Percentiles rank a stretch among this genome's conserved stretches.
These are phyloP conservation scores for Calonectria hawksworthii DNA, from an alignment of 2,329 filamentous ascomycete genomes.

Conservation along the genomic window DNA sequence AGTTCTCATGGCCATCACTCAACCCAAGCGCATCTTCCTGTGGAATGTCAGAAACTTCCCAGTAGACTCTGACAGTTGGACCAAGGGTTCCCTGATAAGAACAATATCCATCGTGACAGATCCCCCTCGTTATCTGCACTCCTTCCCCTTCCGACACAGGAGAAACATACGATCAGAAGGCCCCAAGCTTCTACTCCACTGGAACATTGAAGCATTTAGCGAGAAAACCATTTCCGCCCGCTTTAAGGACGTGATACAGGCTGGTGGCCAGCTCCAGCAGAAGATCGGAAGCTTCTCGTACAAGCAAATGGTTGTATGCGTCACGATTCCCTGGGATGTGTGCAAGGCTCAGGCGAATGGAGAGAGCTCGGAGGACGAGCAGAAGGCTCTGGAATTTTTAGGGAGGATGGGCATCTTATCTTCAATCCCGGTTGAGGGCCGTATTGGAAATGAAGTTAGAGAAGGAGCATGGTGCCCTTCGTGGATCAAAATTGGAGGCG, in stretches of 20 bases:
- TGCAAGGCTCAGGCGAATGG: slow-evolving; percentile 6
- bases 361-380: slow-evolving; percentile 12
- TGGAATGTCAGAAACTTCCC: slow-evolving; percentile 23
- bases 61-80: slow-evolving; percentile 20
- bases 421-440: slow-evolving; percentile 11
- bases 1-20: slow-evolving; percentile 20
- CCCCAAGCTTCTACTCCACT: slow-evolving; percentile 19
- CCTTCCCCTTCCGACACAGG: slow-evolving; percentile 24
- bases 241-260: slow-evolving; percentile 24
- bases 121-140: slow-evolving; percentile 23
- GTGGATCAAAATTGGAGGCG: slow-evolving; percentile 9
- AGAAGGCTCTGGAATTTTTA: slow-evolving; percentile 16
- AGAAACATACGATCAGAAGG: slow-evolving; percentile 1
- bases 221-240: slow-evolving; percentile 16
- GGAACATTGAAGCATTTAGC: slow-evolving; percentile 14
- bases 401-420: slow-evolving; percentile 23
- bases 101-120: slow-evolving; percentile 28
- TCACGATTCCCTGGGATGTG: slow-evolving; percentile 23
- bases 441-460: slow-evolving; percentile 3
- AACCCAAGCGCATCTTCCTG: slow-evolving; percentile 19
- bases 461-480: slow-evolving; percentile 27
- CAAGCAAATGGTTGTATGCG: slow-evolving; percentile 29
- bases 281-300: slow-evolving; percentile 23
- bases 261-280: slow-evolving; percentile 15
- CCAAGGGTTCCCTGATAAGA: slow-evolving; percentile 20